phyloP scores from a whole-genome alignment of 2,329 filamentous ascomycete species.

The Aspergillus sojae region DNA sequence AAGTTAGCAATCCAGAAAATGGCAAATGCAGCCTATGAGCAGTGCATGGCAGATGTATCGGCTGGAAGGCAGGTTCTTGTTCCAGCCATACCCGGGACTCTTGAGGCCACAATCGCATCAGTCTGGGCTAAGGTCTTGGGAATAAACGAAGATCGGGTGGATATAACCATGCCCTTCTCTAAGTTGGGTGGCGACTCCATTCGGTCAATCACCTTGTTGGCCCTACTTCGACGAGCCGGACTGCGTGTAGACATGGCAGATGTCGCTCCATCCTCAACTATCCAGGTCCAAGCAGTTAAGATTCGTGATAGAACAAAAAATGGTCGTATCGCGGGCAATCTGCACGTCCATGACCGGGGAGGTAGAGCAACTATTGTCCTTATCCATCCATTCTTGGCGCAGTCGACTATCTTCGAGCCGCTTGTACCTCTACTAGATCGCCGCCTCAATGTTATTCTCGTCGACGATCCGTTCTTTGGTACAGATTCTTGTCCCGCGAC shows the following conservation, averaged over 20 bases:
- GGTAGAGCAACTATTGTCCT: background rate
- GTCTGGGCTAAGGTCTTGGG: background rate
- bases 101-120: slow-evolving; percentile 7
- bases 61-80: background rate
- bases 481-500: background rate
- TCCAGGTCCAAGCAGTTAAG: too few species aligned
- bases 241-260: too few species aligned
- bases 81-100: slow-evolving; percentile 4
- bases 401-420: slow-evolving; percentile 4
- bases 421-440: slow-evolving; percentile 8
- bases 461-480: slow-evolving; percentile 13
- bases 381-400: slow-evolving; percentile 11
- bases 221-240: too few species aligned
- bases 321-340: too few species aligned
- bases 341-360: too few species aligned
- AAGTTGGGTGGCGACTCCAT: too few species aligned
- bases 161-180: too few species aligned
- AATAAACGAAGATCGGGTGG: too few species aligned
- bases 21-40: background rate
- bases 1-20: background rate
- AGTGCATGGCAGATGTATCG: background rate
- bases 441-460: slow-evolving; percentile 7
- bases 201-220: too few species aligned
- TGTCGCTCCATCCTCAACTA: too few species aligned
- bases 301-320: too few species aligned